A percentile compares a stretch with the other conserved stretches of the same genome.
Conservation (phyloP, 768 basidiomycete genomes). For the Chalciporus piperatus region DNA sequence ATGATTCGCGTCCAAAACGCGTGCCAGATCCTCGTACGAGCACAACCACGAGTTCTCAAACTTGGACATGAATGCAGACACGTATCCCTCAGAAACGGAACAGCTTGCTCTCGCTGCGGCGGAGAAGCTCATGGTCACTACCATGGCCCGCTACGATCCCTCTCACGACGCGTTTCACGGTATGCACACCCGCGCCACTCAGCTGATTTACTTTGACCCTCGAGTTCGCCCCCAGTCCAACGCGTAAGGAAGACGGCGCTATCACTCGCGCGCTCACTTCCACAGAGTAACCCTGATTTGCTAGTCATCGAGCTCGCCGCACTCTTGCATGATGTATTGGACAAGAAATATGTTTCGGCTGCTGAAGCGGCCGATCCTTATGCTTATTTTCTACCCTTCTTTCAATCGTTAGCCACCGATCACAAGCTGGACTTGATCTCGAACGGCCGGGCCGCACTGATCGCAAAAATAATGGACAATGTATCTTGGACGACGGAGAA, state of each 20-base stretch:
- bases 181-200: constrained; percentile 32
- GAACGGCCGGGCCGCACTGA: constrained; percentile 55
- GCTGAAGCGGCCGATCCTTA: constrained; percentile 59
- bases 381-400: constrained; percentile 66
- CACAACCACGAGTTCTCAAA: background rate
- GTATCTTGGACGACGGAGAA: constrained; percentile 88
- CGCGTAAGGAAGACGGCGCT: constrained; percentile 81
- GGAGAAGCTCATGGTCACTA: constrained; percentile 66
- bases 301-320: constrained; percentile 80
- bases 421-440: constrained; percentile 53
- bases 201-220: constrained; percentile 5
- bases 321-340: constrained; percentile 84
- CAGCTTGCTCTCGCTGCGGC: constrained; percentile 52
- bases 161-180: constrained; percentile 82
- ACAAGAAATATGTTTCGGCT: constrained; percentile 76
- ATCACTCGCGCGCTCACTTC: constrained; percentile 52
- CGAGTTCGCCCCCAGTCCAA: constrained; percentile 50
- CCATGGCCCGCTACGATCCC: constrained; percentile 76
- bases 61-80: background rate
- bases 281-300: constrained; percentile 55
- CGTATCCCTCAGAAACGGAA: constrained; percentile 54
- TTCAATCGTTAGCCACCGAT: constrained; percentile 41
- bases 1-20: background rate
- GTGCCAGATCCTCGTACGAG: background rate
- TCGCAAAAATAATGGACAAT: constrained; percentile 67